Evolutionary conservation across 2,329 filamentous ascomycete species (phyloP), one percentile per base, ranked within the genome.

Genomic region (Cercospora citrullina): DNA sequence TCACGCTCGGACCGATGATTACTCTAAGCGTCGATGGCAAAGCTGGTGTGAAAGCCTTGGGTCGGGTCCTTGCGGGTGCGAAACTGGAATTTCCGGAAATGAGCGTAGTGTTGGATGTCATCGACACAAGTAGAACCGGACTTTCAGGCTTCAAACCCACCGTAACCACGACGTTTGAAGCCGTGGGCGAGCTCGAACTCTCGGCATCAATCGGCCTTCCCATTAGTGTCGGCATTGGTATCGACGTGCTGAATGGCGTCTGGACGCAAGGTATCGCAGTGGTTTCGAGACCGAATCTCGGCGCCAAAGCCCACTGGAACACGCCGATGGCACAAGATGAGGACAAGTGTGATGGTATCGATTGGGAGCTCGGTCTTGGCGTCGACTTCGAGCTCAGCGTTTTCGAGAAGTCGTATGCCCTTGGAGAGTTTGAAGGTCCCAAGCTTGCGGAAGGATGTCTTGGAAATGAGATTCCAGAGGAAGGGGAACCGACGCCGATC

Each of bases 51-150:
- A 55, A 55, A 55, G 51, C 51, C 26, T 12, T 55, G 9, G 51
- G 51, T 12, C 6, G 51, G 21, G 51, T 55, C 23, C 51, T 55
- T 8, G 51, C 51, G n/a, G 51, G 51, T 28, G 51, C 26, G 51
- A 55, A 55, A 30, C 26, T 55, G 51, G 51, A 55, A 55, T 55
- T 55, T 55, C 51, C 51, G n/a, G 51, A 55, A 26, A 55, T 55
- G 51, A 55, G 26, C 12, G 51, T 30, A 1, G 26, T 55, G 14
- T 30, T 55, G 21, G 51, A 55, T 10, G 51, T 28, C 3, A 55
- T 55, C 21, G 51, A 55, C 51, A 55, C 51, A 5, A 30, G 51
- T 30, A 26, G 51, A n/a, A 55, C 51, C 7, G 51, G 26, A 21
- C n/a, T 55, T 16, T 55, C 51, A 28, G 51, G 51, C 51, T 55